Percentiles rank a stretch among this genome's conserved stretches.
phyloP scores from a whole-genome alignment of 2,329 filamentous ascomycete genomes.

The Graphiopsis chlorocephala region DNA sequence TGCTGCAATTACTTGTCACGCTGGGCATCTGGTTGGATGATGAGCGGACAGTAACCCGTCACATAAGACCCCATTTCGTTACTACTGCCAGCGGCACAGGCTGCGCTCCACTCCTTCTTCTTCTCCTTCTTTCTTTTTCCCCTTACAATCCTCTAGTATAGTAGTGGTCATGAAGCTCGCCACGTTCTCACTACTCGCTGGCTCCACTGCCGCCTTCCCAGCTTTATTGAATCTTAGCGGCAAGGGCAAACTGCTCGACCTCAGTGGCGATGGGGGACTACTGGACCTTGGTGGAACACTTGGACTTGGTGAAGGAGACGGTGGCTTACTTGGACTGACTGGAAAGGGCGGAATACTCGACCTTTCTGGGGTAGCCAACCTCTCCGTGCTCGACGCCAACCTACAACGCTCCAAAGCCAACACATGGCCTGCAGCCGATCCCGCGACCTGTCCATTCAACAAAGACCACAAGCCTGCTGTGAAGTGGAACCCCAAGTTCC shows the following conservation, averaged over 20 bases:
- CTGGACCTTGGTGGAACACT: not conserved
- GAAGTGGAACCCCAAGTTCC: constrained; percentile 7
- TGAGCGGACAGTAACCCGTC: not conserved
- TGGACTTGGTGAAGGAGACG: not conserved
- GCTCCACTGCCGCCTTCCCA: constrained; percentile 8
- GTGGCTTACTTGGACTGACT: not conserved
- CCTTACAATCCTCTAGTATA: not conserved
- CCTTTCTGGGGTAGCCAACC: not conserved
- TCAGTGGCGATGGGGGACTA: not conserved
- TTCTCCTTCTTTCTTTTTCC: not conserved
- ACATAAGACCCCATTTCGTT: not conserved
- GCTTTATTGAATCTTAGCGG: constrained; percentile 7
- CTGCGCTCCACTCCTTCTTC: not conserved
- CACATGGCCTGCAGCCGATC: constrained; percentile 7
- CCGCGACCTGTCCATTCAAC: constrained; percentile 6
- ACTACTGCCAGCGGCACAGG: not conserved
- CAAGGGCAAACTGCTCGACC: constrained; percentile 1
- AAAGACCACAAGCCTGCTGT: constrained; percentile 9
- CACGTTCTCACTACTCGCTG: constrained; percentile 3
- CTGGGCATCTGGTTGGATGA: not conserved
- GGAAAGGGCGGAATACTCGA: constrained; percentile 5
- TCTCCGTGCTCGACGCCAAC: constrained; percentile 1
- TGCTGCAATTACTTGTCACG: not conserved
- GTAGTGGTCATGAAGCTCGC: constrained; percentile 10
- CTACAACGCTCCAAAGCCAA: not conserved